These are phyloP conservation scores for Mycena alexandri DNA, from an alignment of 768 basidiomycete genomes.

Conservation along the genomic window DNA sequence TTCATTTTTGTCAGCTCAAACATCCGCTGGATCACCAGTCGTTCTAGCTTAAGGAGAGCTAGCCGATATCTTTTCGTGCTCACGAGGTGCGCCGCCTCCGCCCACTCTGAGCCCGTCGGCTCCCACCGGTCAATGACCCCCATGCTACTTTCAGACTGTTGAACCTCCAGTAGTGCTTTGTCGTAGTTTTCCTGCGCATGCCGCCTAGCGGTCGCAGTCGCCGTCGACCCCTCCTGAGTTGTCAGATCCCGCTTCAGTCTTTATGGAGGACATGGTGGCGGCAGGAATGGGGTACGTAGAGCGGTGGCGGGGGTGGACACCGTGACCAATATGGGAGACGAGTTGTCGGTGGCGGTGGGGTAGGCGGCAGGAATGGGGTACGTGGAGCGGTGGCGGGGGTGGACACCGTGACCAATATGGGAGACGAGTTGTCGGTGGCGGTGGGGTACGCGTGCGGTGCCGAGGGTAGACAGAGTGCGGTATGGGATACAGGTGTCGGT, in stretches of 20 bases:
- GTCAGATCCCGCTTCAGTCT: neutral
- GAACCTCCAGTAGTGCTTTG: neutral
- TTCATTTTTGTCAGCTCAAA: slow-evolving; percentile 43
- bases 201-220: neutral
- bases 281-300: neutral
- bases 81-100: slow-evolving; percentile 6
- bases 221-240: neutral
- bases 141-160: slow-evolving; percentile 26
- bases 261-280: neutral
- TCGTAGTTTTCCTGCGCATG: neutral
- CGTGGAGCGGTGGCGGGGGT: too few species aligned
- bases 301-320: too few species aligned
- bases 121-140: slow-evolving; percentile 31
- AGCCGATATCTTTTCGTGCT: slow-evolving; percentile 23
- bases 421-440: too few species aligned
- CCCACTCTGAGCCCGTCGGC: slow-evolving; percentile 32
- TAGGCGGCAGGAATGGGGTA: too few species aligned
- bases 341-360: too few species aligned
- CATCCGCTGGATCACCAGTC: slow-evolving; percentile 31
- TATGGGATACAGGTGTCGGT: too few species aligned
- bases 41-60: slow-evolving; percentile 32
- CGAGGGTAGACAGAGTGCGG: too few species aligned
- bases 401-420: too few species aligned
- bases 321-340: too few species aligned
- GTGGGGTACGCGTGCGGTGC: too few species aligned